Base-by-base conservation (phyloP, 495 filamentous ascomycete genomes). In the Lindgomyces ingoldianus region DNA sequence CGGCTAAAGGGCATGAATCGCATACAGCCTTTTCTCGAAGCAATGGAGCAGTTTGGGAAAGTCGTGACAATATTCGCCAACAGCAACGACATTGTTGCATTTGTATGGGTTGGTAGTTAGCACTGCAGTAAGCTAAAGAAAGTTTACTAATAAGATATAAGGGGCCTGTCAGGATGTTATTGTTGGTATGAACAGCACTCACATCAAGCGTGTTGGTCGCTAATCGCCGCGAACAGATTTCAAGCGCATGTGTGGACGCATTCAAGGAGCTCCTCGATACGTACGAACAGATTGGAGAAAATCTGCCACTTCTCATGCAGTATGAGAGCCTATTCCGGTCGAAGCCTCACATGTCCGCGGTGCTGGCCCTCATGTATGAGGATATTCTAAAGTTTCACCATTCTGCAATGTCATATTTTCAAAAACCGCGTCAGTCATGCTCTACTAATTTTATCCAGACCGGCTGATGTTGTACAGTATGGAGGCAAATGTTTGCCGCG, bases 221-320 rank as follows among this genome's bases (percentile, higher is more conserved):
- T n/a, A n/a, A n/a, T n/a, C n/a, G n/a, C n/a, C n/a, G n/a, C n/a
- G n/a, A n/a, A n/a, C n/a, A n/a, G n/a, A n/a, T n/a, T n/a, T n/a
- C n/a, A n/a, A n/a, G n/a, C n/a, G n/a, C 25, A 10, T 57, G 11
- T 36, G 49, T 26, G 16, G 64, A 67, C 0, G 64, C 64, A 8
- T 67, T 67, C 21, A 54, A 55, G 0, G 50, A 41, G 14, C 29
- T 67, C 0, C 48, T 67, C 9, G 50, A 57, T 19, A 25, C 29
- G 0, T 67, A 67, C 21, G 19, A 50, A 6, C 11, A 57, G 42
- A 50, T 67, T 41, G 57, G 64, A 41, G 49, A 57, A 30, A 21
- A 45, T 18, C 33, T 61, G 3, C 62, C 64, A 1, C 11, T 30
- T 18, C 21, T 67, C n/a, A 1, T 26, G 2, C 48, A 57, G 36